Conservation (phyloP, 164 flowering plant species). For the Aristolochia californica region DNA sequence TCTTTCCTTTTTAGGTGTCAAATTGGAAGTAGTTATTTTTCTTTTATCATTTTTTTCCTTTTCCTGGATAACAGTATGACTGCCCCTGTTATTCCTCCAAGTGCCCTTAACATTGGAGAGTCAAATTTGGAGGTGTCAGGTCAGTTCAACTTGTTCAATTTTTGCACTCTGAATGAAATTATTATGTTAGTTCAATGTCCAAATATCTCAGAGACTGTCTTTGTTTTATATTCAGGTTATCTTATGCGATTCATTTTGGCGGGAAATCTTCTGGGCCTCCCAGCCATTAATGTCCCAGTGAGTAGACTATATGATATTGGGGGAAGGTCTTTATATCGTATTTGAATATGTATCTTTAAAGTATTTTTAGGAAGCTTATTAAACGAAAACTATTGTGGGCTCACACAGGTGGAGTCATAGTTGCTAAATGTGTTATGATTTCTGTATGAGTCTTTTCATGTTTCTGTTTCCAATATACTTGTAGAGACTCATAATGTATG, state of each 20-base stretch:
- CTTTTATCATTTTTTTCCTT: too few species aligned
- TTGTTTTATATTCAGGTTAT: slow-evolving; percentile 39
- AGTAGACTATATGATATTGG: slow-evolving; percentile 15
- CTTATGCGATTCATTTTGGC: slow-evolving; percentile 77
- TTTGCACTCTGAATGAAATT: background rate
- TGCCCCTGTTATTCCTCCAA: slow-evolving; percentile 69
- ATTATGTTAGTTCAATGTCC: background rate
- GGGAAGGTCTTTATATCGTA: too few species aligned
- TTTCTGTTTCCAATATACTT: too few species aligned
- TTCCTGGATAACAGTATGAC: slow-evolving; percentile 55
- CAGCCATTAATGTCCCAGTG: slow-evolving; percentile 90
- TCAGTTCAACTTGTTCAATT: slow-evolving; percentile 14
- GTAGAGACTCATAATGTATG: background rate
- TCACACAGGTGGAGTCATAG: too few species aligned
- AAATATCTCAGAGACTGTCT: background rate
- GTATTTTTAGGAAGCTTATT: too few species aligned
- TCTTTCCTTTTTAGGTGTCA: too few species aligned
- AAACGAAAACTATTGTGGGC: too few species aligned
- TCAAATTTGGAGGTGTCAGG: slow-evolving; percentile 71
- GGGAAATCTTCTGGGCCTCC: slow-evolving; percentile 87
- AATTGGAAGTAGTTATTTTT: too few species aligned
- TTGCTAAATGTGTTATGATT: too few species aligned
- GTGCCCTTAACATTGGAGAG: slow-evolving; percentile 71
- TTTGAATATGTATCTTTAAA: too few species aligned
- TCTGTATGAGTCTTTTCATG: too few species aligned